Conservation (phyloP, 139 green algal species). For the Chlorella vulgaris region DNA sequence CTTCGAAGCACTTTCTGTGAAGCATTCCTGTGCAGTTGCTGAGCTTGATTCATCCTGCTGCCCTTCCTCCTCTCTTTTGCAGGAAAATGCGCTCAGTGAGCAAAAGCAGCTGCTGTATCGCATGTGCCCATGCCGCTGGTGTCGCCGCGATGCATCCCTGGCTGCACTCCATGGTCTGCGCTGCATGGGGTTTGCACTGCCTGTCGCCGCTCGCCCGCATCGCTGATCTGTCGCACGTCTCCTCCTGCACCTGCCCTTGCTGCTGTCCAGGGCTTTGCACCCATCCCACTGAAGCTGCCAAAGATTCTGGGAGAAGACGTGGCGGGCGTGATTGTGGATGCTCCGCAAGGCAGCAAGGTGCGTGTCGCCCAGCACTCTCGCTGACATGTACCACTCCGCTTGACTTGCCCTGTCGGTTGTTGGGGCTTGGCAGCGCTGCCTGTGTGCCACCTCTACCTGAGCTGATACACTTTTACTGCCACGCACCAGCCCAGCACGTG, state of each 20-base stretch:
- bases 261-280: constrained; percentile 17
- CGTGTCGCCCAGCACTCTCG: not conserved
- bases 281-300: constrained; percentile 10
- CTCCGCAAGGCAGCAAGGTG: constrained; percentile 30
- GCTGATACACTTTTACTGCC: no score
- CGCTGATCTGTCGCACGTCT: not conserved
- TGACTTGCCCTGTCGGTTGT: no score
- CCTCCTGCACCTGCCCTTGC: no score
- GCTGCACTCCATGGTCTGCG: no score
- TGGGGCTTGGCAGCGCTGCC: no score
- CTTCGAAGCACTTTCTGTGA: no score
- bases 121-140: not conserved
- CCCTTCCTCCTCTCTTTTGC: not conserved
- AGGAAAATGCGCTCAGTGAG: constrained; percentile 29
- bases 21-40: no score
- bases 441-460: no score
- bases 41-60: no score
- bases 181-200: not conserved
- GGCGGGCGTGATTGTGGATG: constrained; percentile 22
- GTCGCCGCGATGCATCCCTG: not conserved
- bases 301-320: constrained; percentile 32
- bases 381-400: not conserved
- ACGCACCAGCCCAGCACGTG: no score
- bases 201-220: not conserved
- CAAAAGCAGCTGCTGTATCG: no score